Percentiles rank a stretch among this genome's conserved stretches.
Conservation (phyloP, 2,329 filamentous ascomycete species). For the Falciphora oryzae region DNA sequence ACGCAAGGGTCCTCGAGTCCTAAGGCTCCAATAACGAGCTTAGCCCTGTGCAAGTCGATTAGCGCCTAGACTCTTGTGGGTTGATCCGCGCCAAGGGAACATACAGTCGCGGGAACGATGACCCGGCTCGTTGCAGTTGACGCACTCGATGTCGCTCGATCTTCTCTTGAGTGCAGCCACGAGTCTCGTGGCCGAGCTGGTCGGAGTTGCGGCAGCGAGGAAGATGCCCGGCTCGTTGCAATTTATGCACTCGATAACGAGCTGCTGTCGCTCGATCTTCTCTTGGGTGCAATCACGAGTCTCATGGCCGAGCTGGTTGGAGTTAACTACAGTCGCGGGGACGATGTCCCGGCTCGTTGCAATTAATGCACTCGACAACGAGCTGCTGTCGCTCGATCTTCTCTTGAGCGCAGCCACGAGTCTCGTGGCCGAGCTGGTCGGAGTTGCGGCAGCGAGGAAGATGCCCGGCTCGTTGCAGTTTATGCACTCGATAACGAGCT, state of each 20-base stretch:
- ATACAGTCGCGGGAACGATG: conserved; percentile 66
- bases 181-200: conserved; percentile 57
- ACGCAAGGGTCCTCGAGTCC: too few relatives aligned
- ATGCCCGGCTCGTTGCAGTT: too few relatives aligned
- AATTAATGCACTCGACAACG: conserved; percentile 65
- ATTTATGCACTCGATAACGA: too few relatives aligned
- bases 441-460: conserved; percentile 60
- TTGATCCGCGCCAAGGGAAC: conserved; percentile 20
- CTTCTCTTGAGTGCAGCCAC: conserved; percentile 54
- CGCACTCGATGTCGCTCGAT: conserved; percentile 51
- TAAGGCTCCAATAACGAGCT: too few relatives aligned
- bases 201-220: conserved; percentile 59
- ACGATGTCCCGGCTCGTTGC: conserved; percentile 57
- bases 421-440: conserved; percentile 55
- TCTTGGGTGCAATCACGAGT: too few relatives aligned
- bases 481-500: too few relatives aligned
- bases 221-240: too few relatives aligned
- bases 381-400: conserved; percentile 41
- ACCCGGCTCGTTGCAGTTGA: conserved; percentile 57
- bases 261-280: too few relatives aligned
- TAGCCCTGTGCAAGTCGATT: conserved; percentile 32
- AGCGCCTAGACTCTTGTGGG: not conserved
- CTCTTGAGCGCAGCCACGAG: conserved; percentile 56
- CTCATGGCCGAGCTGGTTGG: too few relatives aligned
- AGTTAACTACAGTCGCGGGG: conserved; percentile 67